Conservation (phyloP, 345 rosid genomes). For the Aquilaria malaccensis region DNA sequence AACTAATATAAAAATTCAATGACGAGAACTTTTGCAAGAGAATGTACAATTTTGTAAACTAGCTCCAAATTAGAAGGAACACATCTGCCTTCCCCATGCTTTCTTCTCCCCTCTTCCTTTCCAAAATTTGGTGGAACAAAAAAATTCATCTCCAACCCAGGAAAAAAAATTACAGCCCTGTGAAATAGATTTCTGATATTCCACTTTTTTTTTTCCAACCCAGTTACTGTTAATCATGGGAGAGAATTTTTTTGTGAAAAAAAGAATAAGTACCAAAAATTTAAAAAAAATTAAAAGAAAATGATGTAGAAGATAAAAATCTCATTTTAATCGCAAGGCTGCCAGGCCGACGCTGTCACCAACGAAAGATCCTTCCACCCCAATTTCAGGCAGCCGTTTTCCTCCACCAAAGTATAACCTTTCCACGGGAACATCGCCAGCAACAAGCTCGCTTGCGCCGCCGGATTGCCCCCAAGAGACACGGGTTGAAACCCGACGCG, state of each 20-base stretch:
- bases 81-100: neutral
- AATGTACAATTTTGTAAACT: neutral
- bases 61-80: neutral
- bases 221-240: no score
- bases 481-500: slow-evolving; percentile 70
- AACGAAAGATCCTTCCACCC: slow-evolving; percentile 96
- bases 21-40: no score
- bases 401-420: slow-evolving; percentile 83
- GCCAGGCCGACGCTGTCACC: slow-evolving; percentile 94
- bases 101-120: neutral
- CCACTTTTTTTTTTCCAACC: no score
- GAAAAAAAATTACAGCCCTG: no score
- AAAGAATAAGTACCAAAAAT: neutral
- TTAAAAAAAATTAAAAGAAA: neutral
- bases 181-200: no score
- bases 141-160: neutral
- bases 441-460: slow-evolving; percentile 73
- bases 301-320: neutral
- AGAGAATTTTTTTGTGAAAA: no score
- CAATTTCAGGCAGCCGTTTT: slow-evolving; percentile 65
- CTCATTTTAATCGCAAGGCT: slow-evolving; percentile 42
- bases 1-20: no score
- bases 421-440: slow-evolving; percentile 94
- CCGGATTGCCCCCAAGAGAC: slow-evolving; percentile 85
- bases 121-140: neutral